Evolutionary conservation across 139 green algal species (phyloP).

Genomic region (Chlorella vulgaris): DNA sequence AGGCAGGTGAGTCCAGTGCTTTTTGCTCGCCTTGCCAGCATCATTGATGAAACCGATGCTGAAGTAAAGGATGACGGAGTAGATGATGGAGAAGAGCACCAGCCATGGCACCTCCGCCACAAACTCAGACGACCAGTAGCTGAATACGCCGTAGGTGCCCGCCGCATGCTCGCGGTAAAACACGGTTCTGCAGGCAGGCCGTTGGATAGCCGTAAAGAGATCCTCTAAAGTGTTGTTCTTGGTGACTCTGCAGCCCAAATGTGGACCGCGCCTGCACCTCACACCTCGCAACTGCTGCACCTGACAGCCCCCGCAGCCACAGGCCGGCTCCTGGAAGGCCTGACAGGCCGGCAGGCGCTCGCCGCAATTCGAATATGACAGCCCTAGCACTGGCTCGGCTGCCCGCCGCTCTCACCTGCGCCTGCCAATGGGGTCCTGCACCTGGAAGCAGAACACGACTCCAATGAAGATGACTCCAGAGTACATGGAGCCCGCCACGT

Average conservation of each 20-base stretch:
- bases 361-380: too few relatives aligned
- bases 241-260: too few relatives aligned
- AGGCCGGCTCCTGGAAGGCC: too few relatives aligned
- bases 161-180: not conserved
- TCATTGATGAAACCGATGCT: not conserved
- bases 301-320: too few relatives aligned
- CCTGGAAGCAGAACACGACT: not conserved
- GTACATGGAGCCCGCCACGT: not conserved
- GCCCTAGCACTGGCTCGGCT: too few relatives aligned
- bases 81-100: constrained; percentile 20
- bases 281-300: too few relatives aligned
- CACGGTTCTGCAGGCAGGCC: not conserved
- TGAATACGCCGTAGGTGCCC: constrained; percentile 39
- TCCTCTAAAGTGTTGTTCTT: too few relatives aligned
- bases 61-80: not conserved
- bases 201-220: not conserved
- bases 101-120: not conserved
- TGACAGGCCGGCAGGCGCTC: too few relatives aligned
- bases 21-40: constrained; percentile 61
- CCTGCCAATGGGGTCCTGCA: not conserved
- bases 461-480: not conserved
- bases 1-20: too few relatives aligned
- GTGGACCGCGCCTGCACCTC: too few relatives aligned
- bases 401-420: not conserved
- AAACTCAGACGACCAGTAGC: constrained; percentile 47